These are phyloP conservation scores for Diaporthe citrichinensis DNA, from an alignment of 2,329 filamentous ascomycete genomes.

Conservation along the genomic window DNA sequence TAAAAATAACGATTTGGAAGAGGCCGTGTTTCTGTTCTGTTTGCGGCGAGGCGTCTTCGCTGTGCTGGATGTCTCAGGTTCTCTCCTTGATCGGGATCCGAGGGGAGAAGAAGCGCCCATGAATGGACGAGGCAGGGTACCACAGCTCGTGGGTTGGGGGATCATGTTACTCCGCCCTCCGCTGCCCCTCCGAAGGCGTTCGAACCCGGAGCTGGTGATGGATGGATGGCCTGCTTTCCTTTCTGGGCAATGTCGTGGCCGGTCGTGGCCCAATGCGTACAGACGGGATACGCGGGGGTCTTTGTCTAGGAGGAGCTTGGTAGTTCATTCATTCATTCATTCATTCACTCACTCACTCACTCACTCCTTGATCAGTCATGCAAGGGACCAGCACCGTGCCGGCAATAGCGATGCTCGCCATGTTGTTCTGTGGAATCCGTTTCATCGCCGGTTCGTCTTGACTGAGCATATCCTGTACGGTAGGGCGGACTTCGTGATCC, in stretches of 20 bases:
- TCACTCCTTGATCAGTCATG: background rate
- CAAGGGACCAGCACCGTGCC: background rate
- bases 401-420: background rate
- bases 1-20: conserved; percentile 32
- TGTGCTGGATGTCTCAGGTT: conserved; percentile 31
- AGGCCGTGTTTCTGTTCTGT: conserved; percentile 30
- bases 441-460: conserved; percentile 4
- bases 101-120: background rate
- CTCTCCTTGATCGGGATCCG: conserved; percentile 30
- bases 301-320: conserved; percentile 14
- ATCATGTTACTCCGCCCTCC: conserved; percentile 19
- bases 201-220: background rate
- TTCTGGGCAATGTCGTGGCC: conserved; percentile 6
- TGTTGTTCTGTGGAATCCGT: background rate
- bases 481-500: background rate
- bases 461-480: background rate
- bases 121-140: background rate
- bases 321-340: background rate
- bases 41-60: conserved; percentile 28
- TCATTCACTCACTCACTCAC: background rate
- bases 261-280: conserved; percentile 22
- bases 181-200: background rate
- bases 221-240: conserved; percentile 2
- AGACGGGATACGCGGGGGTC: background rate
- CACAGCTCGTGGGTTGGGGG: conserved; percentile 24